Base-by-base conservation (phyloP, 805 yeast genomes). In the Peterozyma xylosa region DNA sequence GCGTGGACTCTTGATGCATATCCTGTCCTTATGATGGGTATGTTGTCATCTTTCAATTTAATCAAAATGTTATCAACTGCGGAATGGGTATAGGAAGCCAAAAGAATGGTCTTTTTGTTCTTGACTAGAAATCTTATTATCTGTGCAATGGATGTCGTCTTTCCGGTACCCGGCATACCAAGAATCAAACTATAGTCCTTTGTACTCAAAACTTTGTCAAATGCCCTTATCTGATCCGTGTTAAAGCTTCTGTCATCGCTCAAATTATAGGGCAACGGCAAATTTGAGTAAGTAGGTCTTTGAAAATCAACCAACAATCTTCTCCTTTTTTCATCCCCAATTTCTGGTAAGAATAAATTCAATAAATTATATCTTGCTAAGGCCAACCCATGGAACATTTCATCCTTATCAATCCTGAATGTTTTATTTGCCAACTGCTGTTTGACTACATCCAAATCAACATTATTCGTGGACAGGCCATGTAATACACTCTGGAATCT, bases 101-200 rank as follows among this genome's bases (percentile, higher is more conserved):
- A 62, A 18, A 93, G 65, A 1, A 93, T 82, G 1, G 84, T 70
- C 55, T 85, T 85, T 1, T 77, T 79, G 39, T 72, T 70, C 1
- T 64, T 62, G 3, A 81, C 82, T 29, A 93, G 58, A 35, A 74
- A 66, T 45, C 74, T 70, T 37, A 90, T 82, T 14, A 93, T 54
- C 38, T 82, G 80, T 0, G 95, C 84, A 43, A 93, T 89, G 0
- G 90, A 85, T 0, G 98, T 88, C 1, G 96, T 88, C 56, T 88
- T 88, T 9, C 96, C 99, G 0, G 98, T 93, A 3, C 99, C 99
- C 0, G 99, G 99, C 99, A 93, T 93, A 0, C 99, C 99, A 47
- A 91, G 64, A 15, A 93, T 75, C 53, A 93, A 67, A 3, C 90
- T 70, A 56, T 86, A 93, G 57, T 90, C 96, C 42, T 79, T 58